These are phyloP conservation scores for Alternaria conjuncta DNA, from an alignment of 2,329 filamentous ascomycete genomes.

Conservation along the genomic window DNA sequence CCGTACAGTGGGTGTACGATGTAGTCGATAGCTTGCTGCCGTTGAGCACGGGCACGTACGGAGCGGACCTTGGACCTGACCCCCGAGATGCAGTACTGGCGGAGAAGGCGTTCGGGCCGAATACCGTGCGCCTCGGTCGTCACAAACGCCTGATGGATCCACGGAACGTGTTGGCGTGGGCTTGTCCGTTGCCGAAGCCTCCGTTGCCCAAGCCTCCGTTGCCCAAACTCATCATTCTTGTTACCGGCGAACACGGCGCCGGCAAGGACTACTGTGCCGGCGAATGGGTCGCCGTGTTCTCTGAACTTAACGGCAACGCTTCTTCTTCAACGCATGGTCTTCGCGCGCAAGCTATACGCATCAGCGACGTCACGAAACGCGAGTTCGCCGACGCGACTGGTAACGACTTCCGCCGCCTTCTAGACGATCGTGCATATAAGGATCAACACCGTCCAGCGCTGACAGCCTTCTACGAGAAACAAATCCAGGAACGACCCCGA, in stretches of 20 bases:
- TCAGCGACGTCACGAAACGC: conserved; percentile 63
- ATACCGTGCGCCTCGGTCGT: conserved; percentile 55
- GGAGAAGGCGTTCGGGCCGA: conserved; percentile 63
- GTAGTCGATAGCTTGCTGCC: conserved; percentile 58
- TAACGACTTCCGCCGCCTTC: conserved; percentile 57
- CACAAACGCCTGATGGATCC: conserved; percentile 62
- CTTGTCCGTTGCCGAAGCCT: conserved; percentile 60
- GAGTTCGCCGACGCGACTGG: conserved; percentile 61
- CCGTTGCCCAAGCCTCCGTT: conserved; percentile 32
- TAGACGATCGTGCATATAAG: conserved; percentile 65
- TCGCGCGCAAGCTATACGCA: conserved; percentile 4
- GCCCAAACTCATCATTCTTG: conserved; percentile 48
- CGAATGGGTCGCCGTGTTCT: conserved; percentile 58
- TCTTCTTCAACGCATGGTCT: conserved; percentile 19
- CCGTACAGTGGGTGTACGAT: conserved; percentile 64
- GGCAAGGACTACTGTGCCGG: conserved; percentile 68
- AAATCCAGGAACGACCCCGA: conserved; percentile 52
- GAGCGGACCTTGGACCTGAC: conserved; percentile 69
- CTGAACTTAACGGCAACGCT: neutral
- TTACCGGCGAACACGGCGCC: conserved; percentile 61
- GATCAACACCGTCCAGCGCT: conserved; percentile 63
- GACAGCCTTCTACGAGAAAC: conserved; percentile 59
- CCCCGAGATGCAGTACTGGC: conserved; percentile 62
- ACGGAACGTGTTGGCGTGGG: conserved; percentile 58
- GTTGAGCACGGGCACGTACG: conserved; percentile 60